Percentiles rank a stretch among this genome's conserved stretches.
These are phyloP conservation scores for Dryadomyces quercus-mongolicae DNA, from an alignment of 2,329 filamentous ascomycete species.

Conservation along the genomic window DNA sequence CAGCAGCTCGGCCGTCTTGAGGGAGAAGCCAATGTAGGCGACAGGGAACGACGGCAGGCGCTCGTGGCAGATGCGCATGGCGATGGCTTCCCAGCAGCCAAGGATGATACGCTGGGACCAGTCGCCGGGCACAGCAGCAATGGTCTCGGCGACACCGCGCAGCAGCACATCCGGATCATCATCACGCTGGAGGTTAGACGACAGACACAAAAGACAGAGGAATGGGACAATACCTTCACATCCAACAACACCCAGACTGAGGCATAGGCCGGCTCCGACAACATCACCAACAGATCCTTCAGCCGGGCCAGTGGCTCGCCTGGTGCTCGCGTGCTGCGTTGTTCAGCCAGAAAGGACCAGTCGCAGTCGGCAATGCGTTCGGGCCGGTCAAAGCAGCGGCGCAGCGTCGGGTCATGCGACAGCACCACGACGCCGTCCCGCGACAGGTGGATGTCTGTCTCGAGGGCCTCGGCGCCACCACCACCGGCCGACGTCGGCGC, in stretches of 20 bases:
- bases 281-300: slow-evolving; percentile 58
- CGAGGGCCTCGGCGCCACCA: slow-evolving; percentile 54
- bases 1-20: slow-evolving; percentile 59
- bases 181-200: slow-evolving; percentile 40
- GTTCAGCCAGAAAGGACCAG: slow-evolving; percentile 58
- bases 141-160: slow-evolving; percentile 49
- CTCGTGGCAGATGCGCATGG: slow-evolving; percentile 49
- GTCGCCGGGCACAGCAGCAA: slow-evolving; percentile 41
- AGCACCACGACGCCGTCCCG: slow-evolving; percentile 76
- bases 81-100: slow-evolving; percentile 71
- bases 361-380: slow-evolving; percentile 62
- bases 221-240: slow-evolving; percentile 53
- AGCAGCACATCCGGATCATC: slow-evolving; percentile 63
- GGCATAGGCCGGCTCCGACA: slow-evolving; percentile 52
- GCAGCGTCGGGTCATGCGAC: slow-evolving; percentile 68
- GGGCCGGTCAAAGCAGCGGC: slow-evolving; percentile 70
- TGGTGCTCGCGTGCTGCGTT: slow-evolving; percentile 57
- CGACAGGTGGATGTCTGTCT: slow-evolving; percentile 79
- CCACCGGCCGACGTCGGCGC: not conserved
- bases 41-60: slow-evolving; percentile 52
- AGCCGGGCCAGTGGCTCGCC: slow-evolving; percentile 58
- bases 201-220: not conserved
- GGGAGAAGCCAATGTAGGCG: slow-evolving; percentile 57
- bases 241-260: slow-evolving; percentile 75
- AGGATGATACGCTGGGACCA: slow-evolving; percentile 68